Conservation (phyloP, 495 filamentous ascomycete species). For the Articulospora tetracladia region DNA sequence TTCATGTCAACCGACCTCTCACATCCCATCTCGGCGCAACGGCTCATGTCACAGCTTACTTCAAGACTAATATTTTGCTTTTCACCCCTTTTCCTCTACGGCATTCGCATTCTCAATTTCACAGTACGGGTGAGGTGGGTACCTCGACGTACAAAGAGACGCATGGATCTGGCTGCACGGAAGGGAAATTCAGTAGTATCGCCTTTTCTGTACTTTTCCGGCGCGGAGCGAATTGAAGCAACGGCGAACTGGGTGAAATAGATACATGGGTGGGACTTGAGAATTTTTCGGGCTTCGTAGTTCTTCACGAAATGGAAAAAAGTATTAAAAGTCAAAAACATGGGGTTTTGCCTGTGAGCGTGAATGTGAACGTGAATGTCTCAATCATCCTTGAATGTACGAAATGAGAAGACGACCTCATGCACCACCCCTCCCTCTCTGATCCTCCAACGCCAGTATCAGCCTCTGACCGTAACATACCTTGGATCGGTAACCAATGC, state of each 20-base stretch:
- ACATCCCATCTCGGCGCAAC: conserved; percentile 9
- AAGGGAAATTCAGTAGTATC: conserved; percentile 22
- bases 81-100: conserved; percentile 12
- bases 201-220: conserved; percentile 16
- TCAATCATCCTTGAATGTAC: background rate
- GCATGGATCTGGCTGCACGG: conserved; percentile 19
- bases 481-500: no score
- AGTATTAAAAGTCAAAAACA: conserved; percentile 3
- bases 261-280: conserved; percentile 20
- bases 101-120: conserved; percentile 24
- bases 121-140: background rate
- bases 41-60: conserved; percentile 20
- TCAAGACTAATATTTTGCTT: conserved; percentile 28
- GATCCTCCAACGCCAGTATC: no score
- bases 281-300: conserved; percentile 19
- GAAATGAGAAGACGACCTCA: background rate
- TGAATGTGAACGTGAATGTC: no score
- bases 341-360: background rate
- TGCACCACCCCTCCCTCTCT: no score
- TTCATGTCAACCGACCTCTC: background rate
- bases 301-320: conserved; percentile 20
- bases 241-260: conserved; percentile 26
- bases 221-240: conserved; percentile 19
- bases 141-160: conserved; percentile 19
- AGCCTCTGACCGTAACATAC: no score